Conservation (phyloP, 2,329 filamentous ascomycete genomes). For the Cladophialophora chaetospira region DNA sequence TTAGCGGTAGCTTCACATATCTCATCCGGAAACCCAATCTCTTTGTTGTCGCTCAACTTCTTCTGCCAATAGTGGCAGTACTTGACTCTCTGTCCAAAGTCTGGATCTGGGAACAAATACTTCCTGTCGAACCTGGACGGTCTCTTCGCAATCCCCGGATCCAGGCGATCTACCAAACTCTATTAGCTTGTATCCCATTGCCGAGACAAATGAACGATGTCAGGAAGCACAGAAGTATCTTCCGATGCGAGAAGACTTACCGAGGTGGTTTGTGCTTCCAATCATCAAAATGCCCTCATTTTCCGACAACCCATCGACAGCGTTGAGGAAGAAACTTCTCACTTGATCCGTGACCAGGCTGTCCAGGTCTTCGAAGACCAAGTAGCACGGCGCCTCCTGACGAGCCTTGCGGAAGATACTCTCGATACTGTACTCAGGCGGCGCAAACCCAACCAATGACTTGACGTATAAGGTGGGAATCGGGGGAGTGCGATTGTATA, state of each 20-base stretch:
- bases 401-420: conserved; percentile 42
- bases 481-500: conserved; percentile 40
- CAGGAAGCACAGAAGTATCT: not conserved
- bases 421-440: conserved; percentile 32
- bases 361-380: conserved; percentile 47
- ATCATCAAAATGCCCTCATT: conserved; percentile 49
- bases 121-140: conserved; percentile 52
- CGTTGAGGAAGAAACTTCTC: conserved; percentile 46
- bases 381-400: conserved; percentile 42
- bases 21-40: conserved; percentile 45
- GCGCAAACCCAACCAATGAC: conserved; percentile 25
- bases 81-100: conserved; percentile 40
- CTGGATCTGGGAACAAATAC: conserved; percentile 48
- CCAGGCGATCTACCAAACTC: no score
- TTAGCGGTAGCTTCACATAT: conserved; percentile 44
- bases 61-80: conserved; percentile 50
- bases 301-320: conserved; percentile 45
- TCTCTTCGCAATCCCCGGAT: conserved; percentile 48
- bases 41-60: conserved; percentile 29
- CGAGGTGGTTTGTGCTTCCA: conserved; percentile 43
- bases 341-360: conserved; percentile 41
- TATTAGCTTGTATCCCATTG: no score
- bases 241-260: no score
- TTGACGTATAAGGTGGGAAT: conserved; percentile 47
- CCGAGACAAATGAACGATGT: no score